Evolutionary conservation across 23 red algal species (phyloP), one percentile per base, ranked within the genome.

Genomic region (Gracilaria vermiculophylla): DNA sequence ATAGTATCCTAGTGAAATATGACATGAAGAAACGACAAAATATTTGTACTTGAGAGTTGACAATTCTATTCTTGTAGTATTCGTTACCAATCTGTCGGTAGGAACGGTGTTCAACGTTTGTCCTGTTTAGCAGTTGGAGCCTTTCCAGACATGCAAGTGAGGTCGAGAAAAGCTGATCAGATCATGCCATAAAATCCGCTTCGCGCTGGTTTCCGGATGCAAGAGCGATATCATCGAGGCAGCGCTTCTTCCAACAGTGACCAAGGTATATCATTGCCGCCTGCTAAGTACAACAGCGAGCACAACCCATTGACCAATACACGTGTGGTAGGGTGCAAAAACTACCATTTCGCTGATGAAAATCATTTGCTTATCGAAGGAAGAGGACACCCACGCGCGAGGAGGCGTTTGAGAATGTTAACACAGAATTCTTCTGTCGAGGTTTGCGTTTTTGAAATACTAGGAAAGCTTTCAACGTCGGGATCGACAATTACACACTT

Each of bases 321-420:
- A 64, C 58, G 58, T 64, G 58, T 64, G 58, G 58, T 2, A 36
- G 29, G 58, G 35, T 64, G 58, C 58, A 64, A 64, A 64, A 64
- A 32, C 5, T 7, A 34, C 3, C 29, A 32, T 35, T 34, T 2
- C 55, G 10, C 27, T 17, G 1, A 1, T 34, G 58, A 8, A 5
- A 32, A 14, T 64, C 21, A 23, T 32, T 64, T 17, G 29, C 29
- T 34, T 64, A 14, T 10, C 21, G 58, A 21, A 48, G 61, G 54
- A 69, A 69, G 44, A 28, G 55, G 45, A 23, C 81, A 86, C 14
- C 32, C 23, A 2, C 81, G 81, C 28, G 41, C 42, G 15, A 53
- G 19, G 16, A 86, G 65, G 1, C 81, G 62, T 54, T 56, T 27
- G 25, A 86, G 11, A 7, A 86, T 52, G 62, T 69, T 64, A 19